These are phyloP conservation scores for Gaultheria prostrata DNA, from an alignment of 148 eudicot species.

Conservation along the genomic window DNA sequence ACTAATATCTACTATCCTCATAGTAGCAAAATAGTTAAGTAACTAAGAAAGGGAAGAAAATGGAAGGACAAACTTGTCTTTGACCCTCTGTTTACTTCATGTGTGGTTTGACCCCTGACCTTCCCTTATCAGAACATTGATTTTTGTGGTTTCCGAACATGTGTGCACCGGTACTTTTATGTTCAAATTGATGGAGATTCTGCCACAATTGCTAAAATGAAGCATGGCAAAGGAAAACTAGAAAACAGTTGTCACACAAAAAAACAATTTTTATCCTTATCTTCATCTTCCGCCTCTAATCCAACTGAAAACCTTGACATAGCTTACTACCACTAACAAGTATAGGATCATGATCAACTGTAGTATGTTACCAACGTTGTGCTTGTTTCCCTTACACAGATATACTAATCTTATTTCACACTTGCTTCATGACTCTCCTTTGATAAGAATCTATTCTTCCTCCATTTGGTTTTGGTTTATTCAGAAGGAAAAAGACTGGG, in stretches of 20 bases:
- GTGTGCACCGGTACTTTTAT: not conserved
- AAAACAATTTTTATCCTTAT: not conserved
- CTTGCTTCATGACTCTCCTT: not conserved
- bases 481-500: not conserved
- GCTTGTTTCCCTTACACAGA: not conserved
- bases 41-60: constrained; percentile 1
- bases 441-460: not conserved
- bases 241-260: not conserved
- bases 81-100: not conserved
- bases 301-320: not conserved
- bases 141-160: not conserved
- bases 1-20: not conserved
- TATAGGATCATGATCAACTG: not conserved
- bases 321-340: not conserved
- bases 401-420: not conserved
- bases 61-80: not conserved
- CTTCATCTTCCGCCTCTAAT: not conserved
- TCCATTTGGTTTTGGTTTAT: not conserved
- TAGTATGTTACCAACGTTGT: not conserved
- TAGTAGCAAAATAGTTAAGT: not conserved
- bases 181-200: not conserved
- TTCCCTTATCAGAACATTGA: not conserved
- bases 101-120: not conserved
- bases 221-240: not conserved
- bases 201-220: not conserved